Evolutionary conservation across 345 rosid genomes (phyloP), one percentile per base, ranked within the genome.

Genomic region (Geranium rotundifolium): DNA sequence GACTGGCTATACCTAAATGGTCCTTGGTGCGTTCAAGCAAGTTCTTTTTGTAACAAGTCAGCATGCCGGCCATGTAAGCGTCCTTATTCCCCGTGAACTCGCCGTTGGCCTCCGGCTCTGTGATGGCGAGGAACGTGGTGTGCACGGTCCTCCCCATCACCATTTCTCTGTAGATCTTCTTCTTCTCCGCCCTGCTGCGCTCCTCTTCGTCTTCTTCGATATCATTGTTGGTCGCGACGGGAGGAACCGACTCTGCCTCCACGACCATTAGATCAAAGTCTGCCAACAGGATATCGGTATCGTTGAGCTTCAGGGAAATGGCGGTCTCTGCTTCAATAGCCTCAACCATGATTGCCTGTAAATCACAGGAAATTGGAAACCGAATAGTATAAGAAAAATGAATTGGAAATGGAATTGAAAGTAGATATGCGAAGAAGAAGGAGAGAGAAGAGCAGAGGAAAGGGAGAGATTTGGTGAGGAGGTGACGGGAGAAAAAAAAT

Each of bases 1-100:
- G n/a, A n/a, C n/a, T n/a, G n/a, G 7, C 0, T 5, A 13, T 73
- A 88, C 98, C 96, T 75, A 89, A 72, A 83, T 89, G 98, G 18
- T 80, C 69, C 64, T 85, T 87, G 58, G 97, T 89, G 58, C 91
- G 76, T 63, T 92, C 98, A 29, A 76, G 59, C 73, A 92, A 77
- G 66, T 77, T 89, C 80, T 83, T 89, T 27, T 88, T 56, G 69
- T 87, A 89, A 1, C 97, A 82, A 71, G 99, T 96, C 66, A 93
- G 78, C 57, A 89, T 87, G 64, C 97, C 76, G 63, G 98, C 97
- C 95, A 92, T 90, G 62, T 85, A 84, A 17, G 98, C 98, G 13
- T 92, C 98, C 72, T 79, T 89, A 57, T 92, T 97, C 6, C 97
- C 98, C 39, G 93, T 92, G 66, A 70, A 72, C 6, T 89, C 98